These are phyloP conservation scores for Esteya vermicola DNA, from an alignment of 2,329 filamentous ascomycete genomes.

Conservation along the genomic window DNA sequence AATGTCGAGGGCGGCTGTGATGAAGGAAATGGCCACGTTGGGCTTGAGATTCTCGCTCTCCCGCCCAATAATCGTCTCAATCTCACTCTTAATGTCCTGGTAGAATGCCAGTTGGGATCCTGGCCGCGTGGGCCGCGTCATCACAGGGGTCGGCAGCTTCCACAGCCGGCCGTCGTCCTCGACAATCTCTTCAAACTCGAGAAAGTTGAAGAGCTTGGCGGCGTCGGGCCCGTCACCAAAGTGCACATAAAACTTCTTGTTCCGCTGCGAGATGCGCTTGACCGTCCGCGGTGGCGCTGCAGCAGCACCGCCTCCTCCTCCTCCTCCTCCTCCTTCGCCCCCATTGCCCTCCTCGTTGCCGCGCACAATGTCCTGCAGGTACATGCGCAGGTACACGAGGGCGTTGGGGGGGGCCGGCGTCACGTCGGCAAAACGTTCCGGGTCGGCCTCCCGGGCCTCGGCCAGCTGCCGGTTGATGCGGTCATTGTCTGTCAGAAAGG, in stretches of 20 bases:
- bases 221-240: conserved; percentile 32
- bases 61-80: conserved; percentile 23
- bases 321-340: too few species aligned
- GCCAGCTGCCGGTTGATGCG: conserved; percentile 26
- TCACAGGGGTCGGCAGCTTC: conserved; percentile 20
- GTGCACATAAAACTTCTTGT: conserved; percentile 40
- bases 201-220: conserved; percentile 29
- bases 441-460: conserved; percentile 27
- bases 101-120: conserved; percentile 30
- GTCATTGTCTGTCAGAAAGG: conserved; percentile 28
- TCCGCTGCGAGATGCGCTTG: conserved; percentile 36
- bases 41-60: conserved; percentile 9
- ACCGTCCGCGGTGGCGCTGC: conserved; percentile 13
- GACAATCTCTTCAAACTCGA: conserved; percentile 32
- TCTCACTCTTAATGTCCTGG: conserved; percentile 34
- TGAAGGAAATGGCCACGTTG: conserved; percentile 15
- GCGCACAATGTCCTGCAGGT: conserved; percentile 34
- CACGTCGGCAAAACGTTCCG: conserved; percentile 30
- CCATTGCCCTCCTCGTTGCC: conserved; percentile 20
- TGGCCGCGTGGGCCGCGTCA: conserved; percentile 22
- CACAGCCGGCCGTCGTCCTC: conserved; percentile 25
- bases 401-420: conserved; percentile 25
- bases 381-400: conserved; percentile 32
- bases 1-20: conserved; percentile 10
- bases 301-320: too few species aligned